Evolutionary conservation across 2,329 filamentous ascomycete species (phyloP).

Genomic region (Aspergillus tanneri): DNA sequence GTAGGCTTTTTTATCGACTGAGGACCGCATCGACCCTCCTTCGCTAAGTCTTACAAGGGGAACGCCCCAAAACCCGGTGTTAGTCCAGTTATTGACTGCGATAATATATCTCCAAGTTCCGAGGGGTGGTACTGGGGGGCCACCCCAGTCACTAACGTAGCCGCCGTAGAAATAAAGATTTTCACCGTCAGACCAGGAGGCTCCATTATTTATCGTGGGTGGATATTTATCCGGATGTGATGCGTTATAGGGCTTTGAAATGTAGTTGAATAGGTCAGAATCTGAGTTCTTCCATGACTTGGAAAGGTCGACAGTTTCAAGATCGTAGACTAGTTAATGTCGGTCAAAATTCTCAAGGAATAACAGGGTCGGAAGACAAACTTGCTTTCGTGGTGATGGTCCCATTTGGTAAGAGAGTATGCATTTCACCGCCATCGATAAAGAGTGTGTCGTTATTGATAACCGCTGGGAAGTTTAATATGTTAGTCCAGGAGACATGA

Average conservation of each 20-base stretch:
- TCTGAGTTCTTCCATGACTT: constrained; percentile 10
- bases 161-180: constrained; percentile 13
- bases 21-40: constrained; percentile 4
- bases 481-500: too few relatives aligned
- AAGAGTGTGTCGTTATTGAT: constrained; percentile 9
- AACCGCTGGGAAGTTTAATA: constrained; percentile 6
- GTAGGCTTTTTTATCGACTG: constrained; percentile 7
- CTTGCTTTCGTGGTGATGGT: constrained; percentile 2
- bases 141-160: background rate
- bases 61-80: constrained; percentile 1
- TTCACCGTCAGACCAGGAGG: constrained; percentile 1
- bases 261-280: constrained; percentile 2
- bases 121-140: constrained; percentile 2
- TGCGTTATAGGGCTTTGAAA: constrained; percentile 6
- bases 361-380: background rate
- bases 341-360: background rate
- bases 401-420: background rate
- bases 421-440: constrained; percentile 11
- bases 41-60: constrained; percentile 3
- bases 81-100: constrained; percentile 6
- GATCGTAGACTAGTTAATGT: constrained; percentile 6
- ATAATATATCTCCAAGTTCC: constrained; percentile 10
- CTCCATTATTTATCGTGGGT: constrained; percentile 5
- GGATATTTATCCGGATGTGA: constrained; percentile 6
- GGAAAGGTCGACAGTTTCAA: constrained; percentile 7